Base-by-base conservation (phyloP, 108 stramenopile genomes). In the Cyclotella sp. region DNA sequence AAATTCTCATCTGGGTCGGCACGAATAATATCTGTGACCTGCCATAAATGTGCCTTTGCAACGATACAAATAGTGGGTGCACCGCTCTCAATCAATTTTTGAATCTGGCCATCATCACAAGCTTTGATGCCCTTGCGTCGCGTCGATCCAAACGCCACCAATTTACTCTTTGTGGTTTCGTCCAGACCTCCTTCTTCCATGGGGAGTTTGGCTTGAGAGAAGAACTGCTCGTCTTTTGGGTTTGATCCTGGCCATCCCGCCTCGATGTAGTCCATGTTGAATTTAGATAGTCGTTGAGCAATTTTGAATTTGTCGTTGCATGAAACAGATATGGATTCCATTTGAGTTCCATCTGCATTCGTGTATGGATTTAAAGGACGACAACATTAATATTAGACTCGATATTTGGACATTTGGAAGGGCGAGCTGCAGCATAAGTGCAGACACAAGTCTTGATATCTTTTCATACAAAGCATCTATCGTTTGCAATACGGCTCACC, bases 191-290 rank as follows among this genome's bases (percentile, higher is more conserved):
- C 57, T 27, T 58, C 57, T 58, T 58, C 21, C 26, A 58, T 15
- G 1, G 57, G 21, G 10, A 55, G 65, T 74, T 88, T 72, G 9
- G 93, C 90, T 29, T 96, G 89, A 27, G 44, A 41, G 73, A 97
- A 97, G 84, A 96, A 96, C 73, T 95, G 91, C 40, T 91, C 91
- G 76, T 97, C 97, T 76, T 97, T 97, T 28, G 95, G 95, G 62
- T 97, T 97, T 44, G 86, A 87, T 47, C 96, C 96, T 0, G 97
- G 97, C 95, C 95, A 97, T 16, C 97, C 97, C 7, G 95, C 95
- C 81, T 97, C 96, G 63, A 97, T 93, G 79, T 82, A 96, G 69
- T 96, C 95, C 22, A 95, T 85, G 47, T 88, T 86, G 60, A 96
- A 95, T 18, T 55, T 40, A 0, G 88, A 82, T n/a, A 97, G 85